These are phyloP conservation scores for Neonothopanus nambi DNA, from an alignment of 1,284 basidiomycete species.

Conservation along the genomic window DNA sequence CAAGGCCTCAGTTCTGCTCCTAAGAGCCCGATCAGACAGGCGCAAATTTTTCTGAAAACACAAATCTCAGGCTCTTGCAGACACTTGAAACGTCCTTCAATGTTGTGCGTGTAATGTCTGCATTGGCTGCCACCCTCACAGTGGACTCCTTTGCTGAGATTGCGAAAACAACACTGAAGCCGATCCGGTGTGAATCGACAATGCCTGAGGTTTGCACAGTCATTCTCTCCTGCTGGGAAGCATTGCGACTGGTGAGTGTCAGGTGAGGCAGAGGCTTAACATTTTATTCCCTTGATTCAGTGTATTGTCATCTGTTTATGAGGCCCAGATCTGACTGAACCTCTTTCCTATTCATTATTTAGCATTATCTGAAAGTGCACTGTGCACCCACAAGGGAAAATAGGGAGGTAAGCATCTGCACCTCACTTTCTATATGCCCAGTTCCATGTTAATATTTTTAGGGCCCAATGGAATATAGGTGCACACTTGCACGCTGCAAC, in stretches of 20 bases:
- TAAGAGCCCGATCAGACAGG: no score
- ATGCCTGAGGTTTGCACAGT: conserved; percentile 14
- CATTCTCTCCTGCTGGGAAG: conserved; percentile 16
- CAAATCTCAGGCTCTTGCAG: neutral
- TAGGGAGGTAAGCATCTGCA: neutral
- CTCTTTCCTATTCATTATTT: neutral
- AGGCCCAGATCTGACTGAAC: neutral
- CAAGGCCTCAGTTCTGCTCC: no score
- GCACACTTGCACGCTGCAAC: conserved; percentile 11
- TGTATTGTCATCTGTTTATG: neutral
- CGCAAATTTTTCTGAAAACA: no score
- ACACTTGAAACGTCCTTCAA: neutral
- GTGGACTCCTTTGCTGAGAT: conserved; percentile 23
- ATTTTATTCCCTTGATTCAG: neutral
- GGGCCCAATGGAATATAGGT: conserved; percentile 10
- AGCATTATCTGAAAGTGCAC: conserved; percentile 2
- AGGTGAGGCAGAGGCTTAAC: neutral
- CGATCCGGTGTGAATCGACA: conserved; percentile 27
- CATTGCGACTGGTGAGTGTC: conserved; percentile 14
- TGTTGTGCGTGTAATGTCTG: conserved; percentile 8
- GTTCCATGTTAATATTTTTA: neutral
- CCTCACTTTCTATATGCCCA: neutral
- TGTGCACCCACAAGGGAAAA: neutral
- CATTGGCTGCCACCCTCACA: conserved; percentile 12
- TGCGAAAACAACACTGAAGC: conserved; percentile 27